These are phyloP conservation scores for Clarireedia paspali DNA, from an alignment of 2,329 filamentous ascomycete genomes.

Conservation along the genomic window DNA sequence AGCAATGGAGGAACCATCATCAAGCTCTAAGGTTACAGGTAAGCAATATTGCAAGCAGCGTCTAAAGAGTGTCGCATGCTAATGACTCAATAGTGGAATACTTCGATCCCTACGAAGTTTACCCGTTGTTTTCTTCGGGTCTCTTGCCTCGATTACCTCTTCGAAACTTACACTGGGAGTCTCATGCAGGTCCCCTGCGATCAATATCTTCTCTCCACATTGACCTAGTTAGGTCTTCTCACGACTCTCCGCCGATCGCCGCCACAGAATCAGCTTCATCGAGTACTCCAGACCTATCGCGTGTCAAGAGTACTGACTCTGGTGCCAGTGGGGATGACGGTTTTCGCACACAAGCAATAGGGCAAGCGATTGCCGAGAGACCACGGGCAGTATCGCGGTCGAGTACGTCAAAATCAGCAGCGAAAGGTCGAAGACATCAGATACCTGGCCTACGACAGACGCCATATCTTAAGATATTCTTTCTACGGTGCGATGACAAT, in stretches of 20 bases:
- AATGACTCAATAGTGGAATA: constrained; percentile 66
- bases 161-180: constrained; percentile 94
- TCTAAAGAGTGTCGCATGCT: constrained; percentile 6
- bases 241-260: constrained; percentile 35
- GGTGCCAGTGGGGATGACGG: constrained; percentile 43
- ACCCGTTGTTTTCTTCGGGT: constrained; percentile 70
- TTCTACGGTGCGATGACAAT: constrained; percentile 91
- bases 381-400: constrained; percentile 15
- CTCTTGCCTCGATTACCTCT: constrained; percentile 75
- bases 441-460: constrained; percentile 90
- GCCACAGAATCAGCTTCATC: constrained; percentile 30
- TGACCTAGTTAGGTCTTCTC: constrained; percentile 60
- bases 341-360: constrained; percentile 49
- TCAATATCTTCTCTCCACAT: constrained; percentile 92
- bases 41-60: constrained; percentile 13
- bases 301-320: constrained; percentile 32
- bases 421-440: constrained; percentile 71
- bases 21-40: constrained; percentile 74
- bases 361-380: constrained; percentile 29
- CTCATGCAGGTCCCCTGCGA: constrained; percentile 79
- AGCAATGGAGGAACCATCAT: constrained; percentile 58
- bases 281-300: constrained; percentile 26
- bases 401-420: constrained; percentile 18
- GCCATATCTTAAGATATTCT: constrained; percentile 83
- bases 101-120: constrained; percentile 85